These are phyloP conservation scores for Somion occarium DNA, from an alignment of 1,284 basidiomycete genomes.

Conservation along the genomic window DNA sequence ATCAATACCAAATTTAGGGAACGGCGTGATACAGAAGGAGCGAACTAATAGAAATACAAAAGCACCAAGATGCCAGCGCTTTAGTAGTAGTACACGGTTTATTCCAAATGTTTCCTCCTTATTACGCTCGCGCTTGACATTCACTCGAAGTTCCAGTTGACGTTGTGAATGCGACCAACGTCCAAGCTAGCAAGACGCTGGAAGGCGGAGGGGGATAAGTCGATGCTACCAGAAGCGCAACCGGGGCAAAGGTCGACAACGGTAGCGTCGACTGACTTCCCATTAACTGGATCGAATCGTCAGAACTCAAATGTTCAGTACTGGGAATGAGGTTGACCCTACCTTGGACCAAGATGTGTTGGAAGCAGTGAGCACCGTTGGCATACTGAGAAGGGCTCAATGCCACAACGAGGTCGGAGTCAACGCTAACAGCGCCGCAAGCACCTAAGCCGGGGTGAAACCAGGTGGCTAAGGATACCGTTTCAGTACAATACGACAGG, in stretches of 20 bases:
- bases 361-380: slow-evolving; percentile 34
- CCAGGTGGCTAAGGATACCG: slow-evolving; percentile 8
- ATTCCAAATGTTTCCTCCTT: neutral
- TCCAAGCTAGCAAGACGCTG: slow-evolving; percentile 27
- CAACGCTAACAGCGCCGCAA: slow-evolving; percentile 3
- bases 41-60: too few relatives aligned
- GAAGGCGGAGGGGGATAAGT: slow-evolving; percentile 38
- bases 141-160: slow-evolving; percentile 28
- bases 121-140: neutral
- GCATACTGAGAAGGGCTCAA: slow-evolving; percentile 11
- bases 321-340: slow-evolving; percentile 33
- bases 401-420: slow-evolving; percentile 13
- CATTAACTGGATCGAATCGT: slow-evolving; percentile 21
- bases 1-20: too few relatives aligned
- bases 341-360: slow-evolving; percentile 41
- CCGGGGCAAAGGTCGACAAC: slow-evolving; percentile 39
- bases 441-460: slow-evolving; percentile 6
- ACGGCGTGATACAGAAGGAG: too few relatives aligned
- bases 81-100: too few relatives aligned
- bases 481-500: too few relatives aligned
- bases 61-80: too few relatives aligned
- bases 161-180: slow-evolving; percentile 11
- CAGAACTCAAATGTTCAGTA: too few relatives aligned
- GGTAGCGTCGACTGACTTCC: slow-evolving; percentile 31
- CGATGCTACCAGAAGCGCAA: slow-evolving; percentile 34